phyloP scores from a whole-genome alignment of 164 flowering plant species.

The Protea cynaroides region DNA sequence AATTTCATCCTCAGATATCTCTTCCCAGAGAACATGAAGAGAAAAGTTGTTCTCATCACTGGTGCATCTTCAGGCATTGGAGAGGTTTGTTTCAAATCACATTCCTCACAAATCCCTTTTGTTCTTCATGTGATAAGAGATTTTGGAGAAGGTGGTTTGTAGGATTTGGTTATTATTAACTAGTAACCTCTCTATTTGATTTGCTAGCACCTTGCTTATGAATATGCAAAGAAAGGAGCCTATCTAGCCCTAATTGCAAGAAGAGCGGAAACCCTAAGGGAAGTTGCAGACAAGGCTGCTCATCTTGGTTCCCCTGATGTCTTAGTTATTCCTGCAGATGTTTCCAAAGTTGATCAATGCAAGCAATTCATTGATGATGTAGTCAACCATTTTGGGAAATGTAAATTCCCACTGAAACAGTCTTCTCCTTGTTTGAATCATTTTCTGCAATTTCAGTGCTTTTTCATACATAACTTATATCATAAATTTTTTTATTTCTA shows the following conservation, averaged over 20 bases:
- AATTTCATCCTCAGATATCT: no score
- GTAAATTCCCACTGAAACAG: constrained; percentile 25
- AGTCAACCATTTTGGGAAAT: constrained; percentile 31
- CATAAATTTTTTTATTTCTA: background rate
- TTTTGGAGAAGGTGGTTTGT: no score
- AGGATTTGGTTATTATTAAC: no score
- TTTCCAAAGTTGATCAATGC: constrained; percentile 42
- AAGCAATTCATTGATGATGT: constrained; percentile 35
- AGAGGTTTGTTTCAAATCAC: no score
- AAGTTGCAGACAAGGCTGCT: constrained; percentile 35
- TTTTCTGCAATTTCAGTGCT: background rate
- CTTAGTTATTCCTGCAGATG: constrained; percentile 37
- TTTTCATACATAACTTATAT: background rate
- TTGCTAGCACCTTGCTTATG: constrained; percentile 45
- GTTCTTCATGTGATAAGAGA: no score
- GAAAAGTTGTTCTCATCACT: no score
- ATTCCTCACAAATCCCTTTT: no score
- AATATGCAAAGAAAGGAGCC: constrained; percentile 54
- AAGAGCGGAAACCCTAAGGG: constrained; percentile 25
- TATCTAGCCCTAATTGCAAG: constrained; percentile 35
- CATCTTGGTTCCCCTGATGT: constrained; percentile 45
- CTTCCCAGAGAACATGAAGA: no score
- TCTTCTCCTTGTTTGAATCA: background rate
- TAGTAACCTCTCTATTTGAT: no score
- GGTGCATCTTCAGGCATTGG: no score